Conservation (phyloP, 495 filamentous ascomycete genomes). For the Darksidea phi region DNA sequence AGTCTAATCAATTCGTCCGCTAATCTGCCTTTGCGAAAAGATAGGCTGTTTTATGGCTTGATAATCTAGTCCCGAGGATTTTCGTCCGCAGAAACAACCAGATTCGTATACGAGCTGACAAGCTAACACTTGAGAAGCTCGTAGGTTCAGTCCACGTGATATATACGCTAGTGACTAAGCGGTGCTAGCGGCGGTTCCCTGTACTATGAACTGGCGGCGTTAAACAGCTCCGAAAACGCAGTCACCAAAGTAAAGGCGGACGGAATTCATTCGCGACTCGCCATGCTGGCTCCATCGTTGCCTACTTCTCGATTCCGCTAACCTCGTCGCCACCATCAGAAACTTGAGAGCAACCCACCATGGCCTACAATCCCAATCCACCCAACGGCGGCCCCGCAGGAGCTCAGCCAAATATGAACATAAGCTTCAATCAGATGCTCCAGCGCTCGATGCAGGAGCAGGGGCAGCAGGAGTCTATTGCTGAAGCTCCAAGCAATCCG, state of each 20-base stretch:
- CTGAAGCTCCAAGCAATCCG: slow-evolving; percentile 4
- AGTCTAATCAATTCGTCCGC: too few relatives aligned
- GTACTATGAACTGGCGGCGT: background rate
- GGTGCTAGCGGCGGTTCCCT: background rate
- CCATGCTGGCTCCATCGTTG: slow-evolving; percentile 14
- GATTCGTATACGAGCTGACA: too few relatives aligned
- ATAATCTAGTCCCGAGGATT: too few relatives aligned
- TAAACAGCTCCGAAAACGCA: background rate
- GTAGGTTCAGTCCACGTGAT: too few relatives aligned
- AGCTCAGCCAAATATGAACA: slow-evolving; percentile 7
- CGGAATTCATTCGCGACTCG: slow-evolving; percentile 1
- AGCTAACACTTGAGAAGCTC: too few relatives aligned
- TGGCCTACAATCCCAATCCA: slow-evolving; percentile 24
- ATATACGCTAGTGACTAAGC: slow-evolving; percentile 1
- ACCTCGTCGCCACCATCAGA: background rate
- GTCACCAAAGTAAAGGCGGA: background rate
- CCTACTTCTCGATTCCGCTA: slow-evolving; percentile 9
- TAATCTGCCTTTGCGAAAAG: too few relatives aligned
- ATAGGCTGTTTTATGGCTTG: too few relatives aligned
- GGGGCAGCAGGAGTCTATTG: background rate
- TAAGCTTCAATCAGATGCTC: slow-evolving; percentile 27
- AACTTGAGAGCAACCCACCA: slow-evolving; percentile 9
- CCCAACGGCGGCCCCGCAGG: slow-evolving; percentile 19
- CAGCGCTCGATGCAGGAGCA: slow-evolving; percentile 19
- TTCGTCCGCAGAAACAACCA: too few relatives aligned